phyloP scores from a whole-genome alignment of 192 early-diverging fungal species.

The Glomus cerebriforme region DNA sequence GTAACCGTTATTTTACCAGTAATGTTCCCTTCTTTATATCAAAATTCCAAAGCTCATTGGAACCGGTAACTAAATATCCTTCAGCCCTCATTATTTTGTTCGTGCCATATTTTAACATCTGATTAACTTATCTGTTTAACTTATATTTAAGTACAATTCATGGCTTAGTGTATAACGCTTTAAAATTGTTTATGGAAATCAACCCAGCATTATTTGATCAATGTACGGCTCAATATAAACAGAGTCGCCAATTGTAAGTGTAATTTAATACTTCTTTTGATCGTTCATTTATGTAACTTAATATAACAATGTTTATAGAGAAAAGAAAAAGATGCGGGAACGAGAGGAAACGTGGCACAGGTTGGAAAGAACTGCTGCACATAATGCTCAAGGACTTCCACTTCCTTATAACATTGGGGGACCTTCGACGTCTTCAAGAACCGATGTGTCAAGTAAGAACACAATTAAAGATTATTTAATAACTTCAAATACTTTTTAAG shows the following conservation, averaged over 20 bases:
- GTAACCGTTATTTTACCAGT: conserved; percentile 90
- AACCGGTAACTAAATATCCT: conserved; percentile 66
- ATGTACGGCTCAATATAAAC: conserved; percentile 92
- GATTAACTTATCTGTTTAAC: neutral
- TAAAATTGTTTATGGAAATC: conserved; percentile 97
- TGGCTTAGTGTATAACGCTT: conserved; percentile 93
- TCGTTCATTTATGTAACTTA: neutral
- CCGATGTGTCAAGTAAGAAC: conserved; percentile 14
- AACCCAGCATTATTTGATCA: conserved; percentile 95
- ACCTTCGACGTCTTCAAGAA: conserved; percentile 13
- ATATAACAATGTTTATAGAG: conserved; percentile 47
- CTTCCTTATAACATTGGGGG: conserved; percentile 20
- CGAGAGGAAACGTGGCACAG: conserved; percentile 79
- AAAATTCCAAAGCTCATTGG: conserved; percentile 97
- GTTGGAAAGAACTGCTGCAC: conserved; percentile 60
- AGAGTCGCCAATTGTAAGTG: conserved; percentile 80
- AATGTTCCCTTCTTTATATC: conserved; percentile 91
- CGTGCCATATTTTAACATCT: conserved; percentile 26
- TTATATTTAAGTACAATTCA: conserved; percentile 79
- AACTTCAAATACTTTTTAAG: neutral
- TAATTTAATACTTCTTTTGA: neutral
- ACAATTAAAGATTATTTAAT: neutral
- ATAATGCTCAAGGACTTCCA: conserved; percentile 39
- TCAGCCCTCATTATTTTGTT: neutral
- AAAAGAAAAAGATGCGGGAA: conserved; percentile 81